Evolutionary conservation across 176 grass and related monocot genomes (phyloP), one percentile per base, ranked within the genome.

Genomic region (Eremochloa ophiuroides): DNA sequence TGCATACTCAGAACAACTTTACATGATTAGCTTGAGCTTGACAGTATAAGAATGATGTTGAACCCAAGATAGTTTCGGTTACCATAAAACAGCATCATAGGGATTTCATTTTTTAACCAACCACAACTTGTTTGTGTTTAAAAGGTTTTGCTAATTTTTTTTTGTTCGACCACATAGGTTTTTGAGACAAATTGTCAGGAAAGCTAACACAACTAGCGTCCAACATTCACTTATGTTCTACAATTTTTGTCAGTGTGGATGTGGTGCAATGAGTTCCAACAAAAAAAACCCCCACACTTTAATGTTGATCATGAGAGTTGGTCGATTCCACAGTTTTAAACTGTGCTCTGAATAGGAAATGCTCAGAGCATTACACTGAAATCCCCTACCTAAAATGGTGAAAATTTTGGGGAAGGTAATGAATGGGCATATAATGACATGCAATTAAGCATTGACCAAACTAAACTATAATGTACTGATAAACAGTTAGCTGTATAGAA

Each of bases 1-100:
- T 62, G 59, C 9, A 72, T 87, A 70, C 14, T 23, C 15, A 56
- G 35, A 82, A 78, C 25, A 44, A 78, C 8, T 83, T 78, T 73
- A 47, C 20, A 67, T n/a, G 1, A 8, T 84, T 75, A 67, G 14
- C 29, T 80, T 55, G 47, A 53, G 12, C 13, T 28, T 62, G 18
- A 26, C 17, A 51, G 17, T 51, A 48, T 55, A 55, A 74, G 70
- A 37, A 55, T 23, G 29, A 74, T 31, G 43, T 34, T 74, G 17
- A 73, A 37, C 31, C 47, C 29, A 74, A 35, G 47, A 74, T 74
- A 12, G 47, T 74, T 35, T 55, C 0, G 17, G 29, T 56, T 62
- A 74, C 29, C 27, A 53, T 14, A 48, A 50, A 31, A 74, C 29
- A 48, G 17, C 18, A 51, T n/a, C 22, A 37, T 44, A 78, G 28